These are phyloP conservation scores for Ochetophila trinervis DNA, from an alignment of 306 rosid genomes.

Conservation along the genomic window DNA sequence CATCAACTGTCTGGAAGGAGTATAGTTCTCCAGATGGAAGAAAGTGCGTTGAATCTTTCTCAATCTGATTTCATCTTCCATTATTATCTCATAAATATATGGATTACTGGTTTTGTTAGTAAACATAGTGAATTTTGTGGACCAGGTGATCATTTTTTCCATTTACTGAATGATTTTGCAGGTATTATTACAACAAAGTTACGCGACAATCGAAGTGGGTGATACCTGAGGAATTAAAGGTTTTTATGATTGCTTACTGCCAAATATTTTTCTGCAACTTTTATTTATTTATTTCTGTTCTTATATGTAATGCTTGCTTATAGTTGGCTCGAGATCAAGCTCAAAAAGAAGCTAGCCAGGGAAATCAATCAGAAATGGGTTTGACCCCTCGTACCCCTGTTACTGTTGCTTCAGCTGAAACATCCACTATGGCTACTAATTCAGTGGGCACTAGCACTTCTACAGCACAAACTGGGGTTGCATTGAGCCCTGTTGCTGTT, in stretches of 20 bases:
- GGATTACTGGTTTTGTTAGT: background rate
- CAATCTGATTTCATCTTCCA: slow-evolving; percentile 16
- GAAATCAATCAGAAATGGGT: slow-evolving; percentile 48
- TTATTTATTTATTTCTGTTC: slow-evolving; percentile 11
- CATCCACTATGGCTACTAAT: slow-evolving; percentile 37
- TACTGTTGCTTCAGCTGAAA: slow-evolving; percentile 42
- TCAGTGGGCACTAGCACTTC: slow-evolving; percentile 39
- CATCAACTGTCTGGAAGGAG: slow-evolving; percentile 99
- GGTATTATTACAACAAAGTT: slow-evolving; percentile 91
- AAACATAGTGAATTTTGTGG: background rate
- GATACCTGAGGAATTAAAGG: slow-evolving; percentile 97
- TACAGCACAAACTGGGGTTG: slow-evolving; percentile 47
- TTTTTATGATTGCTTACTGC: slow-evolving; percentile 29
- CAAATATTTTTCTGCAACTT: background rate
- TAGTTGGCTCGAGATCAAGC: slow-evolving; percentile 97
- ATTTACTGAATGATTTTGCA: slow-evolving; percentile 38
- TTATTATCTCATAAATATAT: slow-evolving; percentile 9
- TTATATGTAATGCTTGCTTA: slow-evolving; percentile 32
- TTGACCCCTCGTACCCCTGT: slow-evolving; percentile 40
- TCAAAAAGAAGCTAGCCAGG: slow-evolving; percentile 57
- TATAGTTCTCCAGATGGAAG: slow-evolving; percentile 91
- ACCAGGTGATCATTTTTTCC: slow-evolving; percentile 3
- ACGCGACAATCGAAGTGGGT: slow-evolving; percentile 96
- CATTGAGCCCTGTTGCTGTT: slow-evolving; percentile 72
- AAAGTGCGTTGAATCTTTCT: slow-evolving; percentile 53